Evolutionary conservation across 805 yeast species (phyloP), one percentile per base, ranked within the genome.

Genomic region (Lachancea kluyveri): DNA sequence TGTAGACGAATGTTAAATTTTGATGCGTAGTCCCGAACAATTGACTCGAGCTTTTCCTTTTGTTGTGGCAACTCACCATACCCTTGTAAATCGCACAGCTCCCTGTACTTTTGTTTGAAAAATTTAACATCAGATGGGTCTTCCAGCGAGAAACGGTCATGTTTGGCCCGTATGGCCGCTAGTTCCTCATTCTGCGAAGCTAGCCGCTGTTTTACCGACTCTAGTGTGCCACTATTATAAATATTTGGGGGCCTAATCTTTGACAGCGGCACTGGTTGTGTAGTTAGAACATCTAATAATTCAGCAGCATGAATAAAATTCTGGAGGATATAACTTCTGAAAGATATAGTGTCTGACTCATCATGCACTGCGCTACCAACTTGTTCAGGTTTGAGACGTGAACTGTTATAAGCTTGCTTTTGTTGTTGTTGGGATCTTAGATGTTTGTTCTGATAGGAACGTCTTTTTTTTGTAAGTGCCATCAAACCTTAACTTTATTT

Each of bases 341-440:
- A 56, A 6, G 61, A 54, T 5, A 53, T 42, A 3, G 57, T 51
- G 31, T 56, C 61, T 34, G 58, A 53, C 30, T 53, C 57, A 39
- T 56, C 61, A 30, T 56, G 60, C 2, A 49, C 43, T 14, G 48
- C 37, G 3, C 48, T 32, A 9, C 42, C 43, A 1, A 50, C 38
- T 17, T 46, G 46, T 19, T 52, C 57, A 3, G 61, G 48, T 31
- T 48, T 46, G 23, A 54, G 17, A 14, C 37, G 11, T 11, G 22
- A 9, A 14, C 28, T 8, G 13, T 28, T 28, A 14, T 33, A 25
- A 9, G 26, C 15, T 10, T 17, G 17, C 17, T 22, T 21, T 8
- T 30, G 14, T 17, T 23, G 37, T 15, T 28, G 29, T 21, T 33
- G 37, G 12, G 29, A 19, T 4, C 37, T 29, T 8, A 33, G 15